Conservation (phyloP, 306 rosid species). For the Rosa persica region DNA sequence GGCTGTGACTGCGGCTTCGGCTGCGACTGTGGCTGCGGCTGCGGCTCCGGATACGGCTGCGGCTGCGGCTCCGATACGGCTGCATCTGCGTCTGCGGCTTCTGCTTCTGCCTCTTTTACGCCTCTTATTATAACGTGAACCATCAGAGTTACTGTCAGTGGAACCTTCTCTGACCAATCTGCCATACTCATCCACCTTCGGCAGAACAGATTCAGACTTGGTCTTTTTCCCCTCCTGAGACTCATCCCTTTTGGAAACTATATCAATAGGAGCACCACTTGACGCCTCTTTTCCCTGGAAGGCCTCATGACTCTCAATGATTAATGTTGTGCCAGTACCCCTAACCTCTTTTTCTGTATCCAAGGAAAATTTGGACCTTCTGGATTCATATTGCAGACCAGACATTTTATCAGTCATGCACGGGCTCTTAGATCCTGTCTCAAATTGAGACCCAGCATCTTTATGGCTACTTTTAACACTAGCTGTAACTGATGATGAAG, state of each 20-base stretch:
- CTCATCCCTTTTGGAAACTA: slow-evolving; percentile 27
- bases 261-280: slow-evolving; percentile 34
- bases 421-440: slow-evolving; percentile 35
- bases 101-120: slow-evolving; percentile 62
- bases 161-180: slow-evolving; percentile 69
- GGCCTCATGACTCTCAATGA: slow-evolving; percentile 32
- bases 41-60: not conserved
- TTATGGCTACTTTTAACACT: slow-evolving; percentile 30
- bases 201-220: slow-evolving; percentile 39
- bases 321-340: slow-evolving; percentile 24
- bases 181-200: slow-evolving; percentile 83
- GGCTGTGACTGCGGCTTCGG: slow-evolving; percentile 16
- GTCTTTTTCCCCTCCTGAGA: slow-evolving; percentile 40
- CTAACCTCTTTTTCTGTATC: slow-evolving; percentile 31
- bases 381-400: slow-evolving; percentile 32
- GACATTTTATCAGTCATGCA: slow-evolving; percentile 26
- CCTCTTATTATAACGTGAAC: slow-evolving; percentile 46
- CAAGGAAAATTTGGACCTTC: slow-evolving; percentile 30
- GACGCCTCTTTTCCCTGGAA: slow-evolving; percentile 35
- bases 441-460: slow-evolving; percentile 33
- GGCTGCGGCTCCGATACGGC: slow-evolving; percentile 41
- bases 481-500: slow-evolving; percentile 37
- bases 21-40: not conserved
- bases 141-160: slow-evolving; percentile 72
- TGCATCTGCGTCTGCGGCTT: slow-evolving; percentile 43